Evolutionary conservation across 176 grass and related monocot genomes (phyloP).

Genomic region (Puya raimondii): DNA sequence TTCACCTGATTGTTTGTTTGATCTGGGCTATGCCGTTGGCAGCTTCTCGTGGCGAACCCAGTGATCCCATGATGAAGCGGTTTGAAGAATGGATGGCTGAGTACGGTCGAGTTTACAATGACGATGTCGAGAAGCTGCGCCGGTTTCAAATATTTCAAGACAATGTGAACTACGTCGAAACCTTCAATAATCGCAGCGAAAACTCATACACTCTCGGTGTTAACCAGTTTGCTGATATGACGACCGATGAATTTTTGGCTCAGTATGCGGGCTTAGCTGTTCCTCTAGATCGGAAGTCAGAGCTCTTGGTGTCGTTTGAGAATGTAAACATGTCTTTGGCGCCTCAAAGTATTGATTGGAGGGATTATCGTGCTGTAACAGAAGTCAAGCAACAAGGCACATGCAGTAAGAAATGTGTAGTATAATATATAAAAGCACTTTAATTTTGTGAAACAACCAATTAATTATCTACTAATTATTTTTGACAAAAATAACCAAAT

Average conservation of each 20-base stretch:
- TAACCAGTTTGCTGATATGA: conserved; percentile 16
- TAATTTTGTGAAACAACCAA: too few relatives aligned
- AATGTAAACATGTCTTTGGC: background rate
- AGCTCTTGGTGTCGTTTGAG: background rate
- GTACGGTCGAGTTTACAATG: conserved; percentile 12
- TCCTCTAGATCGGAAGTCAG: background rate
- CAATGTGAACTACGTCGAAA: conserved; percentile 23
- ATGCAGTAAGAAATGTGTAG: conserved; percentile 7
- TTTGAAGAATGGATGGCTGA: conserved; percentile 17
- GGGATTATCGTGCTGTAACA: conserved; percentile 22
- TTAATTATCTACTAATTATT: too few relatives aligned
- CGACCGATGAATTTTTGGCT: conserved; percentile 11
- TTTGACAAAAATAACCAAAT: too few relatives aligned
- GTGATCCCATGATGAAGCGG: background rate
- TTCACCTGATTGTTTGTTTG: too few relatives aligned
- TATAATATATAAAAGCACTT: too few relatives aligned
- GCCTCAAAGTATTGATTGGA: conserved; percentile 8
- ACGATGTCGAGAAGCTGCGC: background rate
- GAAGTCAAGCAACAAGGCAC: conserved; percentile 14
- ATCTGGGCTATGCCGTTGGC: background rate
- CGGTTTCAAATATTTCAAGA: conserved; percentile 12
- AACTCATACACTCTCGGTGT: background rate
- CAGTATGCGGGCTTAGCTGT: background rate
- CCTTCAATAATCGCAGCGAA: background rate
- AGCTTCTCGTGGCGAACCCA: background rate